Evolutionary conservation across 495 filamentous ascomycete genomes (phyloP), one percentile per base, ranked within the genome.

Genomic region (Xylaria intraflava): DNA sequence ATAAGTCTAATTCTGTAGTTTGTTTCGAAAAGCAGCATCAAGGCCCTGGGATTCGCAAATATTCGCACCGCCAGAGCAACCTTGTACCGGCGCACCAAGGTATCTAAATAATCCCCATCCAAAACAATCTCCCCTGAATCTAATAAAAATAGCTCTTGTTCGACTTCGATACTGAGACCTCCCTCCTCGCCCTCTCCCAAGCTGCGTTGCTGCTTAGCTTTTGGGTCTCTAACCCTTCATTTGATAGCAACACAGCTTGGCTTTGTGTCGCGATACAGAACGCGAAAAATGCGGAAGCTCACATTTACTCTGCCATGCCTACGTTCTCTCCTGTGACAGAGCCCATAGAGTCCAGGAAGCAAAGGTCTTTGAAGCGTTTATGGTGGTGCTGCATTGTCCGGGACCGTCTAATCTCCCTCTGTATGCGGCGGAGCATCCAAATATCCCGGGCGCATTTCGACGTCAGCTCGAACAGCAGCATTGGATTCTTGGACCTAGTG

Each of bases 371-470:
- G 10, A 77, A 76, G 53, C 65, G 75, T 5, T 52, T 78, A 19
- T 78, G 73, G 74, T 78, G 77, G 75, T 73, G 72, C 16, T 74
- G 75, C 38, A 57, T 78, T 24, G 66, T 79, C 2, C 74, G 76
- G 27, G 76, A 79, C 62, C 71, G 75, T 31, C 74, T 74, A 30
- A 45, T 79, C 9, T 68, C 68, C 29, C 70, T 79, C 26, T 74
- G 74, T 9, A 65, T 78, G 12, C 73, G 74, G 39, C 69, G 75
- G 16, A 69, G 69, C 29, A 65, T 76, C 8, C 75, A 78, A 50
- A 65, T 79, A 26, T 72, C 71, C 2, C 65, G 72, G 6, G 57
- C 67, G 2, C 68, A 70, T 51, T 67, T 74, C 35, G 65, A 67
- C 35, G 62, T 66, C 46, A 67, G 55, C 36, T 51, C 56, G 12